phyloP scores from a whole-genome alignment of 1,284 basidiomycete species.

The Ganoderma leucocontextum region DNA sequence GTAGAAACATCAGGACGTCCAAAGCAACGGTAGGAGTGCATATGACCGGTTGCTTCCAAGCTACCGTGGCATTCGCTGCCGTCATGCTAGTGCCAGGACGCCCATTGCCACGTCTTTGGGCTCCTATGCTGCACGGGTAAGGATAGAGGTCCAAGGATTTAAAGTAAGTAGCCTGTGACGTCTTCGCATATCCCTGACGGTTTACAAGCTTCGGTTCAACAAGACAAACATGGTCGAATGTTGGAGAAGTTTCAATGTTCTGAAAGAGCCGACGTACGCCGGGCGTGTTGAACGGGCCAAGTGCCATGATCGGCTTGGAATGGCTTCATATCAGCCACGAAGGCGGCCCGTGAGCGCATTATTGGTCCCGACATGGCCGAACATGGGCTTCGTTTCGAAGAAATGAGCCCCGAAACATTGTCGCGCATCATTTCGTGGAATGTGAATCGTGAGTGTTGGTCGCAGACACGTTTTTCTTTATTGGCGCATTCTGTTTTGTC shows the following conservation, averaged over 20 bases:
- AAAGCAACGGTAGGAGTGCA: neutral
- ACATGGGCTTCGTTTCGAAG: neutral
- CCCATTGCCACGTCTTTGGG: neutral
- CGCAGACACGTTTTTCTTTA: neutral
- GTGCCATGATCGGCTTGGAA: neutral
- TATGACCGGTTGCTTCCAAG: neutral
- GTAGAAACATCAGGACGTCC: neutral
- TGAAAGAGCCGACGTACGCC: neutral
- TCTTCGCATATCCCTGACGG: neutral
- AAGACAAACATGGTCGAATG: neutral
- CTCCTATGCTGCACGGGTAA: neutral
- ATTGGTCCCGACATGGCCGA: neutral
- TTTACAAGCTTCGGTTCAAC: neutral
- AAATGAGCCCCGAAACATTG: neutral
- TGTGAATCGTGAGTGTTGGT: neutral
- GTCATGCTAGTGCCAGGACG: neutral
- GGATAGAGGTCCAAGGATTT: neutral
- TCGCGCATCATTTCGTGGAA: constrained; percentile 3
- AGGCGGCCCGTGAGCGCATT: neutral
- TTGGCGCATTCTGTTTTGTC: neutral
- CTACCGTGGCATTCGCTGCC: neutral
- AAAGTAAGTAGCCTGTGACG: neutral
- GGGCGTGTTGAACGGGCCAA: neutral
- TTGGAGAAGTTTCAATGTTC: too few relatives aligned
- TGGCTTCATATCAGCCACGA: neutral